Evolutionary conservation across 352 stramenopile species (phyloP), one percentile per base, ranked within the genome.

Genomic region (Phytopythium ostracodes): DNA sequence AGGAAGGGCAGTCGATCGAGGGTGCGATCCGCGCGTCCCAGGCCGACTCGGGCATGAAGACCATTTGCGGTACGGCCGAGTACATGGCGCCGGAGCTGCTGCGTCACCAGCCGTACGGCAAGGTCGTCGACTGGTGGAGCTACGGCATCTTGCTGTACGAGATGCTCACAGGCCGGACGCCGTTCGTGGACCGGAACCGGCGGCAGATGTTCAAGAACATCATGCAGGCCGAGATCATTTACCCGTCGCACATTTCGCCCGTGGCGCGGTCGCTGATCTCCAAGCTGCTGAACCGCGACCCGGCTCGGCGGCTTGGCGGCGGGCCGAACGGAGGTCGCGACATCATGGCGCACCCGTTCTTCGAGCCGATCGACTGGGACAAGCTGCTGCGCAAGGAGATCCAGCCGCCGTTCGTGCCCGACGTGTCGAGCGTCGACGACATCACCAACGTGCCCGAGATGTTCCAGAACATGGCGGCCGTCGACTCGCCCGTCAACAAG

Each of bases 221-320:
- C 60, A 94, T 94, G 85, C 81, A 92, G 59, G 84, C 82, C 0
- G 87, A 96, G 43, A 84, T 94, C 29, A 93, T 94, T 57, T 96
- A 96, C 42, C 87, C 87, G 6, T 88, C 87, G 47, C 88, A 96
- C 72, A 94, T 96, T 64, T 92, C 84, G 0, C 75, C 85, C 1
- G 65, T 76, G 3, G 85, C 84, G 2, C 76, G 84, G 11, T 91
- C 81, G 38, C 56, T 94, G 20, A 96, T 96, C 66, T 88, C 83
- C 8, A 93, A 92, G 69, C 67, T 99, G 54, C 71, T 99, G 40
- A 94, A 97, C 56, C 98, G 98, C 61, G 89, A 99, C 61, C 92
- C 96, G 29, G 77, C 82, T 33, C 87, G 88, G 58, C 85, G 97
- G 51, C 84, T 99, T 24, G 97, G 97, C n/a, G 81, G 83, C 2